Base-by-base conservation (phyloP, 2,329 filamentous ascomycete species). In the Ophiosphaerella korrae region DNA sequence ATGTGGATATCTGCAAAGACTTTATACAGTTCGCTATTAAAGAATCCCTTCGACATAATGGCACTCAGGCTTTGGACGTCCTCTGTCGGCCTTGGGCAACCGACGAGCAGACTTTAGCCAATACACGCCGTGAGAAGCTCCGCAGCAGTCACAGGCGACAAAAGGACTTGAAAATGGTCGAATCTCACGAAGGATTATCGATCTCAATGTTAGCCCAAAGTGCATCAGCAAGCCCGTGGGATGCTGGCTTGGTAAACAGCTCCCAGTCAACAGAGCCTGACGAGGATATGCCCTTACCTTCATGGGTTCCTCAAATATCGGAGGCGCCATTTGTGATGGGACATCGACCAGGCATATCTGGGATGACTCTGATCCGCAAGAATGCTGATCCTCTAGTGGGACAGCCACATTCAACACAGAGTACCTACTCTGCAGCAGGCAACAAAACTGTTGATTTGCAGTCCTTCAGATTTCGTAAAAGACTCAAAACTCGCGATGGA, bases 31-130 rank as follows among this genome's bases (percentile, higher is more conserved):
- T 75, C 41, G 62, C 52, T 13, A 71, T 75, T 6, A n/a, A 46
- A 11, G 24, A 47, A 3, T 42, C 48, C 21, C 11, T 43, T 18
- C 6, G 53, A 23, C 9, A 42, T 3, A 64, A 73, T 35, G 51
- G 44, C 0, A 55, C 44, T 2, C 57, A 57, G 21, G 67, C 72
- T 5, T 41, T 77, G 16, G 74, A 77, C 50, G 70, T 77, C 7
- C 57, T 77, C 5, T 75, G 74, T 36, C 58, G 74, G 4, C 74
- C 74, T 0, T 77, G 75, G 75, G 72, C 74, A 1, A 16, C 39
- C 16, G 35, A 45, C 14, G 34, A 39, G 18, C 24, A 50, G 31
- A n/a, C n/a, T n/a, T n/a, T n/a, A n/a, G n/a, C n/a, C n/a, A n/a
- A n/a, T n/a, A n/a, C n/a, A n/a, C n/a, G n/a, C n/a, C n/a, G n/a